Evolutionary conservation across 2,329 filamentous ascomycete genomes (phyloP).

Genomic region (Proliferodiscus dingleyae): DNA sequence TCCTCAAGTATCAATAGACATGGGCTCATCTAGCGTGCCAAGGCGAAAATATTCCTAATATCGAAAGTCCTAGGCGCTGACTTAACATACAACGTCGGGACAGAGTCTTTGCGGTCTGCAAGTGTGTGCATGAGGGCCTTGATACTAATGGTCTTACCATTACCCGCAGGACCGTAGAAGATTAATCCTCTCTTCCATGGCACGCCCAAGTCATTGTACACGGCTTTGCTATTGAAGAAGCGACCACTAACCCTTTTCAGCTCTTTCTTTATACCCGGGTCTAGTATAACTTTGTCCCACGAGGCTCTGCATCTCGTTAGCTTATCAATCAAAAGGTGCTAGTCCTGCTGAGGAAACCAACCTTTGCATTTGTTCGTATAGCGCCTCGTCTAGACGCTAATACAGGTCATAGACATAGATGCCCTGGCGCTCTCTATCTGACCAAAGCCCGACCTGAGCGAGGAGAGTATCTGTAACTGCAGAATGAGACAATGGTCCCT

Average conservation of each 20-base stretch:
- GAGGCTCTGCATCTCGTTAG: conserved; percentile 3
- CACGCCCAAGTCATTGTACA: conserved; percentile 11
- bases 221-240: conserved; percentile 10
- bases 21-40: conserved; percentile 8
- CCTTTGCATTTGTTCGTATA: conserved; percentile 9
- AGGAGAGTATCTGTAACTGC: conserved; percentile 4
- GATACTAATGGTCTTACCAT: conserved; percentile 16
- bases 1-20: conserved; percentile 9
- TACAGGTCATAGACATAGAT: conserved; percentile 6
- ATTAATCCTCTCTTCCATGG: conserved; percentile 17
- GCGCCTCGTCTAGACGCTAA: conserved; percentile 3
- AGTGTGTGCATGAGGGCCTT: conserved; percentile 14
- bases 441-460: conserved; percentile 5
- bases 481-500: conserved; percentile 3
- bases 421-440: not conserved
- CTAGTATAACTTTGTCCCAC: conserved; percentile 14
- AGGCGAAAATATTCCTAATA: conserved; percentile 12
- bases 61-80: not conserved
- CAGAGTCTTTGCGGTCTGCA: conserved; percentile 4
- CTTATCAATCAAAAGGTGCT: not conserved
- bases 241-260: conserved; percentile 7
- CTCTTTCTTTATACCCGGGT: conserved; percentile 10
- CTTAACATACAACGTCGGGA: conserved; percentile 16
- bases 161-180: conserved; percentile 11
- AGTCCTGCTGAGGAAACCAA: not conserved